These are phyloP conservation scores for Rhizoclosmatium sp. DNA, from an alignment of 192 early-diverging fungal species.

Conservation along the genomic window DNA sequence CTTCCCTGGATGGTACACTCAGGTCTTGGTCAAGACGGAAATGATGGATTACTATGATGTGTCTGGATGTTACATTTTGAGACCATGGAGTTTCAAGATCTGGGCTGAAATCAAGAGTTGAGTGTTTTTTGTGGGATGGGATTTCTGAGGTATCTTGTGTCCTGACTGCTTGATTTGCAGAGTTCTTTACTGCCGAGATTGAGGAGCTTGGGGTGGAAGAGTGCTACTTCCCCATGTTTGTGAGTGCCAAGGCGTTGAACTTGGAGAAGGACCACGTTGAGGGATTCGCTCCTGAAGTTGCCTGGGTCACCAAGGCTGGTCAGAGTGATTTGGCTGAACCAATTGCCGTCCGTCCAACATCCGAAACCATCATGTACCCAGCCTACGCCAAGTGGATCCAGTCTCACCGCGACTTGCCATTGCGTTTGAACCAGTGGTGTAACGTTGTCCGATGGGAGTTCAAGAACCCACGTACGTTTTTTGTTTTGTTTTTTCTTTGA, in stretches of 20 bases:
- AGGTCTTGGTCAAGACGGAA: constrained; percentile 88
- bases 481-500: neutral
- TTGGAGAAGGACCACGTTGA: constrained; percentile 99
- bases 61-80: constrained; percentile 97
- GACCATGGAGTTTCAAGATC: constrained; percentile 93
- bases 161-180: constrained; percentile 47
- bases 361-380: constrained; percentile 99
- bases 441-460: constrained; percentile 99
- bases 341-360: constrained; percentile 98
- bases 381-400: constrained; percentile 98
- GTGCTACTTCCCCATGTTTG: constrained; percentile 99
- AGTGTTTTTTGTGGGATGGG: constrained; percentile 16
- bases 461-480: constrained; percentile 90
- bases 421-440: constrained; percentile 99
- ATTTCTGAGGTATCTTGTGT: neutral
- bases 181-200: constrained; percentile 91
- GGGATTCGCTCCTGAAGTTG: constrained; percentile 99
- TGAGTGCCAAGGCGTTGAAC: constrained; percentile 84
- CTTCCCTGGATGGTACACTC: constrained; percentile 93
- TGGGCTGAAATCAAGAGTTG: constrained; percentile 95
- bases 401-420: constrained; percentile 94
- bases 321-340: constrained; percentile 91
- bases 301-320: constrained; percentile 99
- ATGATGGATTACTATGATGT: constrained; percentile 99
- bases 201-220: constrained; percentile 94